Conservation (phyloP, 2,329 filamentous ascomycete genomes). For the Phaeosphaeria sp. region DNA sequence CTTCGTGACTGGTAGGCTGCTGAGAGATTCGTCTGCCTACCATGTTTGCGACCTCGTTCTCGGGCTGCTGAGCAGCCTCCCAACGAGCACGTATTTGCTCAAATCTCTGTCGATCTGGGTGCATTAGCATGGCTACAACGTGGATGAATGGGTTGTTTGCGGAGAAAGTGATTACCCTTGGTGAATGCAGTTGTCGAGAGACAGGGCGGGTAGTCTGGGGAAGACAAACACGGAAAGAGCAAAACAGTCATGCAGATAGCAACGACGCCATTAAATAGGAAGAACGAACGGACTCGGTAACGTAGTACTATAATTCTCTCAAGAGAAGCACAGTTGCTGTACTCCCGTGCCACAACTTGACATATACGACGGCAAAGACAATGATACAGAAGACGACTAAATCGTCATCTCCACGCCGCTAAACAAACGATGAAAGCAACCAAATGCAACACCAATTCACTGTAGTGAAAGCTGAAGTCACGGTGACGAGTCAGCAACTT, state of each 20-base stretch:
- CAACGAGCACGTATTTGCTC: conserved; percentile 42
- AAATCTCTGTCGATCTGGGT: conserved; percentile 41
- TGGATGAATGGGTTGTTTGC: conserved; percentile 11
- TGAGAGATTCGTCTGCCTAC: conserved; percentile 28
- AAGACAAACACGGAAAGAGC: conserved; percentile 25
- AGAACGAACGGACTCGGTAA: background rate
- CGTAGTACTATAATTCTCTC: background rate
- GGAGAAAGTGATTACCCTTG: conserved; percentile 21
- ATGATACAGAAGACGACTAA: background rate
- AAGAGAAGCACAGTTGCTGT: background rate
- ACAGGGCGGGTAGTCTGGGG: conserved; percentile 10
- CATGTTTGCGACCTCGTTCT: conserved; percentile 26
- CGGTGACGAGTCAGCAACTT: no score
- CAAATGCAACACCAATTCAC: background rate
- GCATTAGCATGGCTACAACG: conserved; percentile 41
- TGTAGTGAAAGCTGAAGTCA: background rate
- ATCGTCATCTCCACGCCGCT: background rate
- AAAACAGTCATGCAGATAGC: conserved; percentile 9
- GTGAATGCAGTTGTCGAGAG: conserved; percentile 7
- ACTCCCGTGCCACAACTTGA: no score
- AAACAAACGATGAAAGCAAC: background rate
- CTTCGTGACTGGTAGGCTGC: conserved; percentile 13
- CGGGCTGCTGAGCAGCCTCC: conserved; percentile 32
- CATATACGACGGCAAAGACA: background rate
- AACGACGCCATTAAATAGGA: conserved; percentile 17